These are phyloP conservation scores for Cicer bijugum DNA, from an alignment of 306 rosid genomes.

Conservation along the genomic window DNA sequence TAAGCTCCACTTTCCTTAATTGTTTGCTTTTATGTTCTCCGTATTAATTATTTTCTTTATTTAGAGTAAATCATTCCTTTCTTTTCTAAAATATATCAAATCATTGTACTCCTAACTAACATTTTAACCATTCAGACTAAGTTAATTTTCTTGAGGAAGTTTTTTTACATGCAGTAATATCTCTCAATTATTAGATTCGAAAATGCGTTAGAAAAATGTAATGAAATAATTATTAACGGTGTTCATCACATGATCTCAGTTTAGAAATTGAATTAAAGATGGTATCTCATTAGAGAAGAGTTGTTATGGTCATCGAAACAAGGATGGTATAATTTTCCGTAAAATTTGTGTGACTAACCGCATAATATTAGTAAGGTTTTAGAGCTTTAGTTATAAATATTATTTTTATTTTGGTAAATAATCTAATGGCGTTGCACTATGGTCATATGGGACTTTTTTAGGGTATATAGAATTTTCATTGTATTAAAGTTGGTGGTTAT, in stretches of 20 bases:
- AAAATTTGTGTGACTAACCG: background rate
- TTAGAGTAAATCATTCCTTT: background rate
- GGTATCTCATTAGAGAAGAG: too few relatives aligned
- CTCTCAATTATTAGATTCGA: conserved; percentile 8
- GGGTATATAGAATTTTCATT: background rate
- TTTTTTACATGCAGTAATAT: conserved; percentile 1
- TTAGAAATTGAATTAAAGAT: background rate
- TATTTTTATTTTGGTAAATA: too few relatives aligned
- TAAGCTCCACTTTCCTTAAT: conserved; percentile 54
- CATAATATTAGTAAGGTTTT: background rate
- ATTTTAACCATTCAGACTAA: too few relatives aligned
- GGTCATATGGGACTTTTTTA: too few relatives aligned
- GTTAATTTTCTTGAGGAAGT: background rate
- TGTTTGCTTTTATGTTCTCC: conserved; percentile 13
- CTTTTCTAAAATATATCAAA: too few relatives aligned
- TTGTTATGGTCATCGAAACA: background rate
- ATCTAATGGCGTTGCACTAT: too few relatives aligned
- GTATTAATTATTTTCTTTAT: background rate
- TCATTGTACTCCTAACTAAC: too few relatives aligned
- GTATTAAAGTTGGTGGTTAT: conserved; percentile 8
- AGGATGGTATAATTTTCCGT: background rate
- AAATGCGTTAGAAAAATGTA: conserved; percentile 4
- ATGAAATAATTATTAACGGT: background rate
- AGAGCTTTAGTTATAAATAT: too few relatives aligned
- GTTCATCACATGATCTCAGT: conserved; percentile 13